Evolutionary conservation across 345 rosid species (phyloP), one percentile per base, ranked within the genome.

Genomic region (Ceriops tagal): DNA sequence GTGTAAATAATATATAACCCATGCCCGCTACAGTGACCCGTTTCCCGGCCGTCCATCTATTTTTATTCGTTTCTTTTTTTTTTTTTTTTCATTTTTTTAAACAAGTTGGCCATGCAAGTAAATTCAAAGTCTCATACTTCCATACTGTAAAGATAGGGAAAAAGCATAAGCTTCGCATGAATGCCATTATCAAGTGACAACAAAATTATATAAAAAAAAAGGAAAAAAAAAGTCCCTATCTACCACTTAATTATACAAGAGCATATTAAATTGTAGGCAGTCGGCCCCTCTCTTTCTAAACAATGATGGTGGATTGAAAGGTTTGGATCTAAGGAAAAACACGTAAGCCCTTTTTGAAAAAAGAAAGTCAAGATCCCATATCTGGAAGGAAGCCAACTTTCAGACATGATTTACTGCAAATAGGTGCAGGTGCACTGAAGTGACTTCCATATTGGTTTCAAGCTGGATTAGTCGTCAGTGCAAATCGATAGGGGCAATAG

Each of bases 61-160:
- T 39, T 39, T 11, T 11, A 18, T 22, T 34, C 3, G 46, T 9
- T 55, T 55, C 8, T 8, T 2, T 6, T 21, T 8, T 2, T 6
- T 21, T 8, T 53, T 35, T 16, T 53, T 56, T 4, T 34, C 37
- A 20, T 37, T 53, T 31, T 64, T 11, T 26, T 70, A 21, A 37
- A 77, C 63, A 53, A 59, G 46, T 37, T 21, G 61, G 28, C 57
- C 70, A 63, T 32, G 58, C 58, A 71, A 37, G 24, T 16, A 57
- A 46, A 11, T 11, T 31, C 10, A 28, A 26, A 27, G 34, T 22
- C 35, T 52, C 22, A 24, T 16, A 28, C 61, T 21, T 47, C 60
- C 70, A 49, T 64, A 47, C 80, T 81, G 82, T 78, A 73, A 79
- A 71, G 81, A 69, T 68, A 76, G 73, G 68, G 60, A 58, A 37